phyloP scores from a whole-genome alignment of 306 rosid genomes.

The Vigna trinervia region DNA sequence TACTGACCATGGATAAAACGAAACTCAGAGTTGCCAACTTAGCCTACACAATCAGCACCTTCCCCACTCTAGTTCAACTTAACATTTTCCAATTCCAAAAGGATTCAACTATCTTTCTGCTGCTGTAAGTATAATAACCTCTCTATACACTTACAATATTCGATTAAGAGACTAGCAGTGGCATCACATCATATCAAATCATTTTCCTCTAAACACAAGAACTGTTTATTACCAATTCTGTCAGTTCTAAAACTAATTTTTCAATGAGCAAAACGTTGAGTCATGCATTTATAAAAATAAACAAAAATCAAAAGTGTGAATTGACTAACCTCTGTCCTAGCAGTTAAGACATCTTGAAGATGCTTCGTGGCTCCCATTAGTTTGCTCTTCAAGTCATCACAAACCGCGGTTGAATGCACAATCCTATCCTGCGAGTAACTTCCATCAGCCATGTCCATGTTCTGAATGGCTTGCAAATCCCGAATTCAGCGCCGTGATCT shows the following conservation, averaged over 20 bases:
- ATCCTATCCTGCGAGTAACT: slow-evolving; percentile 77
- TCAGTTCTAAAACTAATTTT: neutral
- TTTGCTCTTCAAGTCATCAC: slow-evolving; percentile 81
- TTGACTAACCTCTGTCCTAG: slow-evolving; percentile 77
- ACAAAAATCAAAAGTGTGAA: neutral
- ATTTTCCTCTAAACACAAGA: neutral
- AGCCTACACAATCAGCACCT: neutral
- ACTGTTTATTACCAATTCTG: neutral
- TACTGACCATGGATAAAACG: neutral
- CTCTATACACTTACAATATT: neutral
- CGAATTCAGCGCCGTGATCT: slow-evolving; percentile 80
- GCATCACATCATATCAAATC: neutral
- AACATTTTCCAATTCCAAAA: neutral
- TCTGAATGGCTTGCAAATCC: slow-evolving; percentile 88
- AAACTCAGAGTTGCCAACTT: neutral
- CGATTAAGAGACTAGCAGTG: neutral
- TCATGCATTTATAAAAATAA: neutral
- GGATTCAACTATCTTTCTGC: neutral
- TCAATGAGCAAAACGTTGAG: neutral
- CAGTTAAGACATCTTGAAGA: slow-evolving; percentile 82
- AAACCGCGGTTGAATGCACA: slow-evolving; percentile 87
- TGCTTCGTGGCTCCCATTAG: slow-evolving; percentile 90
- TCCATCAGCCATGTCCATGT: slow-evolving; percentile 76
- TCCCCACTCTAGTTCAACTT: neutral
- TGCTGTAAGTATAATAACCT: neutral